These are phyloP conservation scores for Leccinum disarticulatum DNA, from an alignment of 768 basidiomycete genomes.

Conservation along the genomic window DNA sequence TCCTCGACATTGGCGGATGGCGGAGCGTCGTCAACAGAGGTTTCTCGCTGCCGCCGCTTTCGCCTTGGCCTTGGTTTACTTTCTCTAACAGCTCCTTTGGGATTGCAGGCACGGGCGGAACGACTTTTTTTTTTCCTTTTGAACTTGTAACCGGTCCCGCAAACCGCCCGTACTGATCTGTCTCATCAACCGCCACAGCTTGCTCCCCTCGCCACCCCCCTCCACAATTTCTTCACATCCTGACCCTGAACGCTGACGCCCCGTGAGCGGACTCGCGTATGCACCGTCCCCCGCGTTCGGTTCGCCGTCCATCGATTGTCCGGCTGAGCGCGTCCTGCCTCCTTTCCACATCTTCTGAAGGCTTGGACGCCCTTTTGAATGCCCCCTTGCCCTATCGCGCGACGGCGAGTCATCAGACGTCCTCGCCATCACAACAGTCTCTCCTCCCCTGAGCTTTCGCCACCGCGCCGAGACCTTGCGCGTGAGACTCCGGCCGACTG, in stretches of 20 bases:
- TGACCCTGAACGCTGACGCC: conserved; percentile 9
- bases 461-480: conserved; percentile 39
- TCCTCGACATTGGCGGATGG: conserved; percentile 8
- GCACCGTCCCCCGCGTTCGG: conserved; percentile 9
- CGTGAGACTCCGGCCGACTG: conserved; percentile 26
- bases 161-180: conserved; percentile 64
- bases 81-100: conserved; percentile 42
- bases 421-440: background rate
- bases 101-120: conserved; percentile 62
- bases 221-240: conserved; percentile 13
- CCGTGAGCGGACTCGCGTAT: conserved; percentile 15
- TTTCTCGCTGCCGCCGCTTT: conserved; percentile 5
- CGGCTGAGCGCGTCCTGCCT: conserved; percentile 7
- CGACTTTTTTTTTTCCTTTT: conserved; percentile 15
- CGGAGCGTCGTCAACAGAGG: conserved; percentile 9
- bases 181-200: conserved; percentile 69
- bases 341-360: conserved; percentile 32
- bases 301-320: conserved; percentile 21
- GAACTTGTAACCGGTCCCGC: conserved; percentile 44
- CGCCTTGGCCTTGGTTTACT: conserved; percentile 1
- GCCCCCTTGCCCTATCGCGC: conserved; percentile 7
- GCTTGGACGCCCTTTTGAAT: conserved; percentile 30
- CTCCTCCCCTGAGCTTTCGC: conserved; percentile 23
- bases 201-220: conserved; percentile 35
- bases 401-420: conserved; percentile 28